phyloP scores from a whole-genome alignment of 345 rosid species.

The Ceriops tagal region DNA sequence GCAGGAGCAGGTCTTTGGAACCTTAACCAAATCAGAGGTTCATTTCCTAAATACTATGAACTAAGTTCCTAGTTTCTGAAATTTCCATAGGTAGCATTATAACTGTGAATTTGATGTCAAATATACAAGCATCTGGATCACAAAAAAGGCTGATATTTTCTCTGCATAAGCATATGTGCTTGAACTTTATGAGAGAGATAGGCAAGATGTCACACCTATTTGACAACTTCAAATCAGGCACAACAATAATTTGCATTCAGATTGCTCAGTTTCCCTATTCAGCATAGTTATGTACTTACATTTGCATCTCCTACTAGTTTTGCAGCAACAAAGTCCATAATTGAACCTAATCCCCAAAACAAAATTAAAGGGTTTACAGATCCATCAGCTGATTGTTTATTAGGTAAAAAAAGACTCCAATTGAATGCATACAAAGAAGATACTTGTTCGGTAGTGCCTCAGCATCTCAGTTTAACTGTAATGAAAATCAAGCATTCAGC shows the following conservation, averaged over 20 bases:
- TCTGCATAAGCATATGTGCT: no score
- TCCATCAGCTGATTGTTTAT: background rate
- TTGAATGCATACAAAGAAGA: background rate
- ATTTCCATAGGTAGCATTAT: background rate
- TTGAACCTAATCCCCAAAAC: background rate
- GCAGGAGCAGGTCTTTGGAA: no score
- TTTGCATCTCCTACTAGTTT: background rate
- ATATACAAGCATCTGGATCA: background rate
- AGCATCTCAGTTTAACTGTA: no score
- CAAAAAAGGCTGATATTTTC: no score
- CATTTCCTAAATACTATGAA: no score
- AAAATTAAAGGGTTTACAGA: background rate
- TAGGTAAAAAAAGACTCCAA: background rate
- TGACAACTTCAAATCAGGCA: background rate
- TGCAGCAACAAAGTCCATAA: background rate
- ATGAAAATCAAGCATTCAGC: no score
- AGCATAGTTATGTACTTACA: background rate
- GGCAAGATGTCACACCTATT: background rate
- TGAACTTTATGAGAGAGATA: no score
- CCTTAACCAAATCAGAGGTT: no score
- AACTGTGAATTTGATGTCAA: background rate
- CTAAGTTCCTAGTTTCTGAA: background rate
- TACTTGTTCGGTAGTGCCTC: no score
- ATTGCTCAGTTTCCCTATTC: background rate
- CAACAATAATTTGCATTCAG: background rate